phyloP scores from a whole-genome alignment of 164 flowering plant genomes.

The Piper longum region DNA sequence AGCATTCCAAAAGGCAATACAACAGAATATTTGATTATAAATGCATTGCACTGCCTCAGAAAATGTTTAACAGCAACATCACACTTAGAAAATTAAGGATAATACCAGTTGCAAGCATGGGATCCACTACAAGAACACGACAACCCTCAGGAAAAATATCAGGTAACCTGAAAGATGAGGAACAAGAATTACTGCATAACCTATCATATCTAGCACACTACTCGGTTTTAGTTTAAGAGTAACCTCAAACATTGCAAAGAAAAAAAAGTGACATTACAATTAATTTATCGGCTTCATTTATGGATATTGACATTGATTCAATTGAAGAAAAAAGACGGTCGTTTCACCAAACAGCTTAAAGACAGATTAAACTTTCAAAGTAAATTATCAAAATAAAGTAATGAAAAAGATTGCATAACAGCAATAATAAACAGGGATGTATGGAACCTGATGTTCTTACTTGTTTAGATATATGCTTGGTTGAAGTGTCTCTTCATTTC shows the following conservation, averaged over 20 bases:
- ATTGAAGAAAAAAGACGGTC: no score
- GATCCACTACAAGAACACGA: conserved; percentile 78
- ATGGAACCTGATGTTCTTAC: conserved; percentile 29
- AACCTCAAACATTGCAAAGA: background rate
- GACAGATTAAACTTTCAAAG: no score
- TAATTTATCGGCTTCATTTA: no score
- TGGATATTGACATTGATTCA: no score
- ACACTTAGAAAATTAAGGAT: background rate
- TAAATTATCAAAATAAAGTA: no score
- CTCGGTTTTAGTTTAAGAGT: background rate
- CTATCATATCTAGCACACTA: background rate
- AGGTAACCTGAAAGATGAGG: conserved; percentile 49
- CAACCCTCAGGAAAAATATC: conserved; percentile 68
- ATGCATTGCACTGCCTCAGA: background rate
- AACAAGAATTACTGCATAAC: background rate
- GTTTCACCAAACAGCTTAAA: no score
- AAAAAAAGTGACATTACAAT: background rate
- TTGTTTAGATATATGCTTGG: conserved; percentile 79
- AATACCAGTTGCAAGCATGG: conserved; percentile 98
- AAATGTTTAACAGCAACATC: background rate
- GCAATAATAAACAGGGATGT: background rate
- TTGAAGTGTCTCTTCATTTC: conserved; percentile 84
- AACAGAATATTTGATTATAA: no score
- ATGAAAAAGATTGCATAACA: background rate
- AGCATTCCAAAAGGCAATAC: background rate